Percentiles rank a stretch among this genome's conserved stretches.
Evolutionary conservation across 345 rosid genomes (phyloP).

Genomic region (Lumnitzera littorea): DNA sequence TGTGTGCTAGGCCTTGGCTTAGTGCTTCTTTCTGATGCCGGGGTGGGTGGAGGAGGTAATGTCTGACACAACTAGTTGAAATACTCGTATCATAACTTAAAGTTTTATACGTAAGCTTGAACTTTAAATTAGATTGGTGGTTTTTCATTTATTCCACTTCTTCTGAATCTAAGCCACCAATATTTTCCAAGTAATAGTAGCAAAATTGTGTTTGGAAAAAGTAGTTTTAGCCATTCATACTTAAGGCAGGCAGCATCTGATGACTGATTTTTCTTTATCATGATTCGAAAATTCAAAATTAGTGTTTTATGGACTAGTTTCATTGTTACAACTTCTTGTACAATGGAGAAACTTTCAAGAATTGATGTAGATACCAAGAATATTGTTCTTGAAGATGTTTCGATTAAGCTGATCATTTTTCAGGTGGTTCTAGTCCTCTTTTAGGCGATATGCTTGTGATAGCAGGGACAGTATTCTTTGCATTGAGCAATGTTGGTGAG

Average conservation of each 20-base stretch:
- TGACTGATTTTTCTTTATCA: too few species aligned
- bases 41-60: slow-evolving; percentile 50
- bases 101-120: too few species aligned
- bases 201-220: too few species aligned
- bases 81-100: too few species aligned
- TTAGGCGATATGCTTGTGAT: slow-evolving; percentile 45
- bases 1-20: slow-evolving; percentile 54
- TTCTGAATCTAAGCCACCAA: too few species aligned
- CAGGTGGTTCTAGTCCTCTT: slow-evolving; percentile 42
- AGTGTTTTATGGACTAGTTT: background rate
- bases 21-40: slow-evolving; percentile 52
- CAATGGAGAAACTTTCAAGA: too few species aligned
- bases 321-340: too few species aligned
- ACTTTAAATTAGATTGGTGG: too few species aligned
- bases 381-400: too few species aligned
- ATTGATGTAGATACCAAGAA: too few species aligned
- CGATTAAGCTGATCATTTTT: background rate
- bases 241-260: background rate
- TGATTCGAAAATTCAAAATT: background rate
- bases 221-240: background rate
- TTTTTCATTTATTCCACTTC: too few species aligned
- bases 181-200: background rate
- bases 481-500: slow-evolving; percentile 53
- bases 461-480: slow-evolving; percentile 37
- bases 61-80: background rate